Base-by-base conservation (phyloP, 2,329 filamentous ascomycete genomes). In the Ampelomyces quisqualis region DNA sequence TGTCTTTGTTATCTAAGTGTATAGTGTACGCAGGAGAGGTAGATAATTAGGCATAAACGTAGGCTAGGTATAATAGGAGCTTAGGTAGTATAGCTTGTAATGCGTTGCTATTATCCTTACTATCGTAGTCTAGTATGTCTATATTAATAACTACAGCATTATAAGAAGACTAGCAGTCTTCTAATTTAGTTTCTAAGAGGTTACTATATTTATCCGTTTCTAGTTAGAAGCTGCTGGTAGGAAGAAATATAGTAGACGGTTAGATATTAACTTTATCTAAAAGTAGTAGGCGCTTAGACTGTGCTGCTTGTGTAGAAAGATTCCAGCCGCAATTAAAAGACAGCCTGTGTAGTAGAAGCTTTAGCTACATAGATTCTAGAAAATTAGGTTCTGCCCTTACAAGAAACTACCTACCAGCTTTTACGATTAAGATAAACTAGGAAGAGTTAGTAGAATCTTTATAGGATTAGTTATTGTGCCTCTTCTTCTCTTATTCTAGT, bases 401-500 rank as follows among this genome's bases (percentile, higher is more conserved):
- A 40, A 45, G 42, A 8, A 40, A 20, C 32, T 14, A 40, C 15
- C 40, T 28, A 32, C 40, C 40, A 40, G 42, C 42, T 45, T 36
- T 45, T 6, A 6, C 28, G 36, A 18, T 37, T 7, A 8, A 45
- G 33, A 45, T 33, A 36, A 45, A 35, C 42, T 45, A 23, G 22
- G 17, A 33, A 37, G 18, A 33, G 28, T 45, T 40, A 45, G 42
- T 18, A 22, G 14, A 33, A 45, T 45, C 15, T 26, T 32, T 9
- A 18, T 30, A 14, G 15, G 34, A 32, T 19, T 40, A 24, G 14
- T 45, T 9, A 28, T 45, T 11, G 7, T 45, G 22, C 33, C 38
- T 45, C 29, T 45, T 35, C 42, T 37, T 45, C 33, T 40, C 28
- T 31, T 15, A 40, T 45, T 37, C 37, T 22, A 45, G 37, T 14